A percentile compares a stretch with the other conserved stretches of the same genome.
Evolutionary conservation across 352 stramenopile genomes (phyloP).

Genomic region (Pythium phragmiticola): DNA sequence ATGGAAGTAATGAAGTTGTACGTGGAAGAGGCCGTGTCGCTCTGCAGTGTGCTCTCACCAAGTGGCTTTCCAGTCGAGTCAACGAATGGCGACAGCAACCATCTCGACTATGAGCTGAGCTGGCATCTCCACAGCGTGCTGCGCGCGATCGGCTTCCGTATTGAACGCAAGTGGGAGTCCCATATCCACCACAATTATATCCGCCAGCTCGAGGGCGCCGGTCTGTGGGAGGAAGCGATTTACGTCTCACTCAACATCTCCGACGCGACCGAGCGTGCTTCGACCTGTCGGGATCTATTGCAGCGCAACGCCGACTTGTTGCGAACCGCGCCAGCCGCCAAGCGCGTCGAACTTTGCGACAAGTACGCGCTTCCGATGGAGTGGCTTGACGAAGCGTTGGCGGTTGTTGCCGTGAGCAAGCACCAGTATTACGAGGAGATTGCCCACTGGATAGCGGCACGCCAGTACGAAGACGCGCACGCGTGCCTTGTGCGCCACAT

Average conservation of each 20-base stretch:
- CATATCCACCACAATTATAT: conserved; percentile 85
- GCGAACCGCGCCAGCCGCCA: conserved; percentile 15
- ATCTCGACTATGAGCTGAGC: conserved; percentile 74
- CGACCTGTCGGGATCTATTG: conserved; percentile 59
- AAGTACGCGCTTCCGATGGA: conserved; percentile 50
- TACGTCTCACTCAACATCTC: conserved; percentile 83
- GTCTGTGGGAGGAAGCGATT: conserved; percentile 67
- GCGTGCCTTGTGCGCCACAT: conserved; percentile 56
- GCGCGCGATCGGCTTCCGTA: conserved; percentile 66
- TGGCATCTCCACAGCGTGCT: conserved; percentile 81
- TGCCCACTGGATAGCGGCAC: conserved; percentile 68
- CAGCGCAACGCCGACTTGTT: conserved; percentile 66
- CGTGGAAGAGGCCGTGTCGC: conserved; percentile 29
- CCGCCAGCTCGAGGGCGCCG: conserved; percentile 60
- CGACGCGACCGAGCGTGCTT: conserved; percentile 47
- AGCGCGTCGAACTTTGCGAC: conserved; percentile 50
- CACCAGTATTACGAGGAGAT: conserved; percentile 64
- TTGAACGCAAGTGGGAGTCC: conserved; percentile 73
- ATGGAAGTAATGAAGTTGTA: conserved; percentile 40
- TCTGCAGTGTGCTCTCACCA: conserved; percentile 30
- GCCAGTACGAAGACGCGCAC: conserved; percentile 62
- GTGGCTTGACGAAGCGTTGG: conserved; percentile 73
- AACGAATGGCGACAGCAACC: conserved; percentile 18
- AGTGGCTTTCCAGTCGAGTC: conserved; percentile 20
- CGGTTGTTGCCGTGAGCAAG: conserved; percentile 47